Conservation (phyloP, 306 rosid species). For the Quercus parvula region DNA sequence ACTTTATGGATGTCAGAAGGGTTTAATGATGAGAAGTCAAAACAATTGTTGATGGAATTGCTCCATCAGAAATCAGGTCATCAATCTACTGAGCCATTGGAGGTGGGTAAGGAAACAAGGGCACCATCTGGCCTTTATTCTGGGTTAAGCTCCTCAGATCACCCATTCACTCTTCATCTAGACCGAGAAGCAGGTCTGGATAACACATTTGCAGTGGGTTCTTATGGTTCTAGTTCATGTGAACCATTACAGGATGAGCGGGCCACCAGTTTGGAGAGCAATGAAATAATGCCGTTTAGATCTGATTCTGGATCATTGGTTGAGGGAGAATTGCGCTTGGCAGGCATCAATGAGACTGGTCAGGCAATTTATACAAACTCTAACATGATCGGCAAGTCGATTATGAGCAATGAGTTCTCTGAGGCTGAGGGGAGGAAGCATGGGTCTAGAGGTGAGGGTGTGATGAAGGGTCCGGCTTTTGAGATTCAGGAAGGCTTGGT, state of each 20-base stretch:
- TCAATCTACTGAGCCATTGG: conserved; percentile 26
- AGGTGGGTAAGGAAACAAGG: conserved; percentile 31
- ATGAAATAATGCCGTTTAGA: conserved; percentile 30
- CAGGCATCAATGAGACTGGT: conserved; percentile 23
- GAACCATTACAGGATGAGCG: conserved; percentile 31
- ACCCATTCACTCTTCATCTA: conserved; percentile 31
- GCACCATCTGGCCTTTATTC: conserved; percentile 30
- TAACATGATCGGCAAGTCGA: conserved; percentile 24
- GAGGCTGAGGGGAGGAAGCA: conserved; percentile 31
- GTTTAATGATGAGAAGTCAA: conserved; percentile 51
- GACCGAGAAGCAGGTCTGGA: conserved; percentile 39
- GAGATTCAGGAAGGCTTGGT: conserved; percentile 39
- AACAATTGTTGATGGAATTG: conserved; percentile 48
- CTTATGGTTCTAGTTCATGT: conserved; percentile 37
- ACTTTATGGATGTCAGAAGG: conserved; percentile 54
- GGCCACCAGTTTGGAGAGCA: conserved; percentile 23
- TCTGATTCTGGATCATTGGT: conserved; percentile 28
- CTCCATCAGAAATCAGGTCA: conserved; percentile 48
- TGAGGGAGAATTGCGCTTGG: conserved; percentile 30
- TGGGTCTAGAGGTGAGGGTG: conserved; percentile 31
- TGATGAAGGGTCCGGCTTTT: conserved; percentile 27
- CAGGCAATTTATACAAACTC: conserved; percentile 29
- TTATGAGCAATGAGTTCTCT: conserved; percentile 24
- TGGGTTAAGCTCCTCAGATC: conserved; percentile 35
- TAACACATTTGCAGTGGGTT: conserved; percentile 35